Conservation (phyloP, 179 eudicot genomes). For the Corrigiola litoralis region DNA sequence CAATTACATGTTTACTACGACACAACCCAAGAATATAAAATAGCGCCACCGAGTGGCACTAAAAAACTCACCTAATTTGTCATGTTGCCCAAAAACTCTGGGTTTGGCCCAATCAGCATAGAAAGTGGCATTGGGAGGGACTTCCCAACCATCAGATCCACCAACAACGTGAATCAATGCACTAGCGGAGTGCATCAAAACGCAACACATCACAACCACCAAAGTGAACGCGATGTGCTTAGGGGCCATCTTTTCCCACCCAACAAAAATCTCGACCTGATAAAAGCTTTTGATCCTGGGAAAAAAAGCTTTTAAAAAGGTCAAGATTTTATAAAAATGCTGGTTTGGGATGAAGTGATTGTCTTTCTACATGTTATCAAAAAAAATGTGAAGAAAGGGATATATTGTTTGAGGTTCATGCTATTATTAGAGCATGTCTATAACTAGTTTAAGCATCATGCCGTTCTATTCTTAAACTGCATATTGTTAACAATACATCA, state of each 20-base stretch:
- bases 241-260: slow-evolving; percentile 8
- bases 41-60: background rate
- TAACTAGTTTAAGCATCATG: background rate
- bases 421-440: slow-evolving; percentile 6
- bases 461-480: background rate
- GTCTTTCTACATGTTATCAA: background rate
- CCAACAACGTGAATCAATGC: slow-evolving; percentile 44
- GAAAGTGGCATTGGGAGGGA: slow-evolving; percentile 33
- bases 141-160: slow-evolving; percentile 32
- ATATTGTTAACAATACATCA: background rate
- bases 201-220: slow-evolving; percentile 23
- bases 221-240: slow-evolving; percentile 17
- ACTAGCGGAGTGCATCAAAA: slow-evolving; percentile 20
- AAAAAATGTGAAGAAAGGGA: background rate
- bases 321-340: background rate
- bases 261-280: slow-evolving; percentile 14
- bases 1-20: too few relatives aligned
- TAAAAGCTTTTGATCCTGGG: background rate
- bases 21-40: background rate
- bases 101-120: slow-evolving; percentile 37
- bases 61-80: slow-evolving; percentile 29
- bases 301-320: slow-evolving; percentile 7
- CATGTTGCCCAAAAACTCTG: slow-evolving; percentile 29
- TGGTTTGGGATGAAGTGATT: background rate
- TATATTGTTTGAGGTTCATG: background rate